Evolutionary conservation across 2,329 filamentous ascomycete species (phyloP), one percentile per base, ranked within the genome.

Genomic region (Epichloe aotearoae): DNA sequence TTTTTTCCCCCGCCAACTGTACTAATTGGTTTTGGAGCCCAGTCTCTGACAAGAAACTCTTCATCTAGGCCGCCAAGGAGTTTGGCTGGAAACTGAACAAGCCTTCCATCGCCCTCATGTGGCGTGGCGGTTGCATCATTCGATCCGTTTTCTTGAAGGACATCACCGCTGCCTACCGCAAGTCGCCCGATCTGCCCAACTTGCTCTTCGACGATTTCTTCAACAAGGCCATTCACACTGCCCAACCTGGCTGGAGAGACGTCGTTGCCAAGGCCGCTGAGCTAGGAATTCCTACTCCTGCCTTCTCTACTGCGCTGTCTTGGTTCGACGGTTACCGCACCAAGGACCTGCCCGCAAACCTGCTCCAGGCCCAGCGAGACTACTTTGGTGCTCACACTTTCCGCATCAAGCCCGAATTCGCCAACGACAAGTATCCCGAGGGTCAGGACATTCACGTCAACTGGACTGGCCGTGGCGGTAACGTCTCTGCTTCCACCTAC

Each of bases 81-180:
- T 98, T 94, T 77, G 73, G 74, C 62, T 98, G 93, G 93, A 96
- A 96, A 82, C 85, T 98, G 62, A 96, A 98, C 86, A 97, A 97
- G 86, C 93, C 93, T 59, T 95, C 94, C 63, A 98, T 98, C 66
- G 93, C 93, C 62, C 86, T 98, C 68, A 98, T 98, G 93, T 98
- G 93, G 93, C 88, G 93, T 70, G 93, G 93, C 76, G 93, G 93
- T 62, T 98, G 93, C 82, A 98, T 98, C 65, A 98, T 98, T 76
- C 91, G 93, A 72, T 97, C 93, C 59, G 93, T 98, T 67, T 98
- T 98, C 88, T 77, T 98, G 60, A 97, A 97, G 84, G 91, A 98
- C 71, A 98, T 98, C 75, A 98, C 93, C 62, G 84, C 84, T 59
- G 93, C 93, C 50, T 98, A 96, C 83, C 91, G 91, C 74, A 83